These are phyloP conservation scores for Sporothrix curviconia DNA, from an alignment of 2,329 filamentous ascomycete genomes.

Conservation along the genomic window DNA sequence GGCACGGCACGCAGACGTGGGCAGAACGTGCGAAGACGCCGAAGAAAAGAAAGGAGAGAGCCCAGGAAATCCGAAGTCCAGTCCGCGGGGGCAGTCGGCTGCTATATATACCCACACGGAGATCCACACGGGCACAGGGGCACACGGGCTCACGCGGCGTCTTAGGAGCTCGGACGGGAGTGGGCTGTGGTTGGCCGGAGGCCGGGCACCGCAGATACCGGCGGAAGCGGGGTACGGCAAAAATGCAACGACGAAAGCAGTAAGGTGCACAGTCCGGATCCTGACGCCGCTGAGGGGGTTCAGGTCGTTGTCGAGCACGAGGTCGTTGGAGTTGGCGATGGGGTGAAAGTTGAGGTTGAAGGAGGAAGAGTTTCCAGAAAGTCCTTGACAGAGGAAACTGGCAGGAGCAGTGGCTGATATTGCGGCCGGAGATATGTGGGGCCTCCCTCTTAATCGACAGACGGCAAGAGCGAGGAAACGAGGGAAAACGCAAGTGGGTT, in stretches of 20 bases:
- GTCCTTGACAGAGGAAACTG: conserved; percentile 1
- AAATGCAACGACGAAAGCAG: too few relatives aligned
- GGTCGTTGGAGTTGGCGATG: background rate
- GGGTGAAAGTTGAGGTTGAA: background rate
- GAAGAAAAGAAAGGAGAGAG: background rate
- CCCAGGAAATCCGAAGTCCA: background rate
- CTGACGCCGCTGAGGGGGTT: too few relatives aligned
- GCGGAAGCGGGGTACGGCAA: too few relatives aligned
- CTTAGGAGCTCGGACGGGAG: too few relatives aligned
- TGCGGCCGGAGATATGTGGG: background rate
- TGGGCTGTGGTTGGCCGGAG: too few relatives aligned
- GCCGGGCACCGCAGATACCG: too few relatives aligned
- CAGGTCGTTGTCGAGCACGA: background rate
- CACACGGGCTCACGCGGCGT: too few relatives aligned
- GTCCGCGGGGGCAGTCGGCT: background rate
- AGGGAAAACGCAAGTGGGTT: too few relatives aligned
- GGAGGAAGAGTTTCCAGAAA: background rate
- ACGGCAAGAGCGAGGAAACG: background rate
- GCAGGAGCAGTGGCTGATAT: background rate
- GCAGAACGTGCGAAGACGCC: background rate
- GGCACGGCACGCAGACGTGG: background rate
- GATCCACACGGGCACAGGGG: too few relatives aligned
- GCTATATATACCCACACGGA: background rate
- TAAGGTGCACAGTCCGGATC: too few relatives aligned
- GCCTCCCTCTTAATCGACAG: background rate